Percentiles rank a stretch among this genome's conserved stretches.
Evolutionary conservation across 345 rosid species (phyloP).

Genomic region (Boechera divaricarpa): DNA sequence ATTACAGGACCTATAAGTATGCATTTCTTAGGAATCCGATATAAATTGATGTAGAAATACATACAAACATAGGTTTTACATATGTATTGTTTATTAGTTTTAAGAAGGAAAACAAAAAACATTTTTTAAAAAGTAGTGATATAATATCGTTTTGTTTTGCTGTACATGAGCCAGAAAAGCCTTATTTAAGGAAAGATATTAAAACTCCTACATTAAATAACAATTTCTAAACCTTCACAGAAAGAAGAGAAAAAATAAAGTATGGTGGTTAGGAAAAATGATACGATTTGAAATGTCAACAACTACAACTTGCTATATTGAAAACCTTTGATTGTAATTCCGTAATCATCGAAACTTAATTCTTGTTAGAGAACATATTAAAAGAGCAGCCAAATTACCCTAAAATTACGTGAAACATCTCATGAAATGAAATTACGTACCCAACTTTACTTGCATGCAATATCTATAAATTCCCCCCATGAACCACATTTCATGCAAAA

Average conservation of each 20-base stretch:
- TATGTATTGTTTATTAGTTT: not conserved
- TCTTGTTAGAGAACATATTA: constrained; percentile 17
- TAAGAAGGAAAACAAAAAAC: not conserved
- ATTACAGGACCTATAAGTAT: not conserved
- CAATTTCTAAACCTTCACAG: constrained; percentile 7
- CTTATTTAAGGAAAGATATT: not conserved
- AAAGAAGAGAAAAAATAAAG: constrained; percentile 6
- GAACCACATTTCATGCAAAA: constrained; percentile 31
- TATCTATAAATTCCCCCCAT: constrained; percentile 39
- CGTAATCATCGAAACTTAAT: constrained; percentile 39
- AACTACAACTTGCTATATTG: constrained; percentile 29
- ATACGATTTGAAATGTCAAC: constrained; percentile 24
- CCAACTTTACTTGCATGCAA: constrained; percentile 38
- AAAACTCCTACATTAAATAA: not conserved
- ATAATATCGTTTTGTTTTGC: not conserved
- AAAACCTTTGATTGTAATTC: constrained; percentile 21
- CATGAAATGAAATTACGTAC: constrained; percentile 30
- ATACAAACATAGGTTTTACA: not conserved
- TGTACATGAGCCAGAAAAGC: not conserved
- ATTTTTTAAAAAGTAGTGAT: not conserved
- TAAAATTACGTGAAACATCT: constrained; percentile 29
- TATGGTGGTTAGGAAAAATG: constrained; percentile 11
- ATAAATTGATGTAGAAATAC: not conserved
- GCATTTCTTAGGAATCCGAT: not conserved
- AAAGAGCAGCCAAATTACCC: constrained; percentile 34